Evolutionary conservation across 1,284 basidiomycete genomes (phyloP).

Genomic region (Ustilago bromivora): DNA sequence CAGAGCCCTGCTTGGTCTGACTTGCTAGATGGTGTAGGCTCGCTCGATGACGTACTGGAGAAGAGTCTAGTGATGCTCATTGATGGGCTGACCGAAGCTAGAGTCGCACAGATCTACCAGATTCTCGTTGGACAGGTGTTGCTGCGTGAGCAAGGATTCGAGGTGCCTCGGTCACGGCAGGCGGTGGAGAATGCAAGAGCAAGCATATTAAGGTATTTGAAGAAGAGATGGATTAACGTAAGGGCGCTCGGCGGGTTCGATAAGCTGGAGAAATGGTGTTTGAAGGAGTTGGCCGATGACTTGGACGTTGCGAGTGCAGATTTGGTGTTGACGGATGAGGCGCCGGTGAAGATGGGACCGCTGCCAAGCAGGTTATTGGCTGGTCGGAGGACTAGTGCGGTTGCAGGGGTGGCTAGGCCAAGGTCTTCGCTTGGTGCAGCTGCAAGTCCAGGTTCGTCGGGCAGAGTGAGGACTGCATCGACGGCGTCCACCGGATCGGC

Average conservation of each 20-base stretch:
- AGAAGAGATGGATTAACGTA: conserved; percentile 77
- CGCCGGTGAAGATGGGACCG: neutral
- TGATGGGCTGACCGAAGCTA: conserved; percentile 58
- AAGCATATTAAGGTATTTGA: conserved; percentile 55
- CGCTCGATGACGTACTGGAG: conserved; percentile 58
- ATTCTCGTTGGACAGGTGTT: conserved; percentile 60
- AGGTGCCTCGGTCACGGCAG: conserved; percentile 22
- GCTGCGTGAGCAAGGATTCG: conserved; percentile 55
- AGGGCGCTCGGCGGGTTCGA: conserved; percentile 84
- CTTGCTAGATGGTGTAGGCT: conserved; percentile 57
- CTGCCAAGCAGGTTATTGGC: conserved; percentile 21
- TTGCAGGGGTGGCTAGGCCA: neutral
- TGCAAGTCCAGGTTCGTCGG: neutral
- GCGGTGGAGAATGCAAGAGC: conserved; percentile 55
- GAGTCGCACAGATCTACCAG: conserved; percentile 55
- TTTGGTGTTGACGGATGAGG: conserved; percentile 45
- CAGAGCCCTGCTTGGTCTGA: conserved; percentile 46
- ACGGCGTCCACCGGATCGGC: conserved; percentile 4
- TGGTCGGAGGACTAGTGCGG: conserved; percentile 10
- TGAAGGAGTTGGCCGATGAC: conserved; percentile 80
- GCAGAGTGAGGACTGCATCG: conserved; percentile 14
- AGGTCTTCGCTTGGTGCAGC: conserved; percentile 14
- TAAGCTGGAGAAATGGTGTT: conserved; percentile 81
- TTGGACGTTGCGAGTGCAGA: conserved; percentile 53
- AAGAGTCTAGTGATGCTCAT: conserved; percentile 58